A percentile compares a stretch with the other conserved stretches of the same genome.
Conservation (phyloP, 1,284 basidiomycete genomes). For the Xanthoconium separans region DNA sequence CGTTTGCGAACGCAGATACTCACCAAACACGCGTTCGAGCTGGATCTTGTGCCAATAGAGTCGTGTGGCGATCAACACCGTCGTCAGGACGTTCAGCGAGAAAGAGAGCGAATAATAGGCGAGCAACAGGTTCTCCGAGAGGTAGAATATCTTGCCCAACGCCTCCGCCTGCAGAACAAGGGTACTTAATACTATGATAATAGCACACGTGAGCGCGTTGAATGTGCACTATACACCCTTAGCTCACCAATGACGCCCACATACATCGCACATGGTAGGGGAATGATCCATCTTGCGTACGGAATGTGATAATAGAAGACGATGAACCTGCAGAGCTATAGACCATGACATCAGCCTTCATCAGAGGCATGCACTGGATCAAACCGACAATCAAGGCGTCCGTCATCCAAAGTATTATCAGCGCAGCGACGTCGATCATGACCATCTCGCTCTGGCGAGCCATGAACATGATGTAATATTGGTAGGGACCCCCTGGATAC, state of each 20-base stretch:
- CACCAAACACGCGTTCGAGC: constrained; percentile 31
- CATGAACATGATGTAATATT: constrained; percentile 25
- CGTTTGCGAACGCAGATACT: constrained; percentile 2
- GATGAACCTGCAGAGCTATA: constrained; percentile 29
- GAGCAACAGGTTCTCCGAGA: constrained; percentile 24
- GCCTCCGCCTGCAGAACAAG: constrained; percentile 22
- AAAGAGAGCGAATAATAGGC: constrained; percentile 37
- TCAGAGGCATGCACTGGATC: neutral
- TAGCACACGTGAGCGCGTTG: neutral
- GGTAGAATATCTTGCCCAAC: constrained; percentile 20
- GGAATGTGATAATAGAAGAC: constrained; percentile 22
- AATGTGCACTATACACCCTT: neutral
- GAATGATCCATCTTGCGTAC: constrained; percentile 30
- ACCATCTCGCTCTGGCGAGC: constrained; percentile 23
- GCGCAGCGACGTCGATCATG: constrained; percentile 22
- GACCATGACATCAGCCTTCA: constrained; percentile 2
- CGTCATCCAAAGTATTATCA: constrained; percentile 34
- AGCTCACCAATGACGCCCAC: constrained; percentile 24
- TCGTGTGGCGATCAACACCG: constrained; percentile 37
- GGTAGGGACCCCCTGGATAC: constrained; percentile 33
- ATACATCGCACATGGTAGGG: constrained; percentile 27
- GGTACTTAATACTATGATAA: constrained; percentile 17
- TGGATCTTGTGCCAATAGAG: constrained; percentile 33
- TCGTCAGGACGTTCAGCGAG: constrained; percentile 39
- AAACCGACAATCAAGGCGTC: constrained; percentile 29